A percentile compares a stretch with the other conserved stretches of the same genome.
Conservation (phyloP, 2,329 filamentous ascomycete genomes). For the Endothia cerciana region DNA sequence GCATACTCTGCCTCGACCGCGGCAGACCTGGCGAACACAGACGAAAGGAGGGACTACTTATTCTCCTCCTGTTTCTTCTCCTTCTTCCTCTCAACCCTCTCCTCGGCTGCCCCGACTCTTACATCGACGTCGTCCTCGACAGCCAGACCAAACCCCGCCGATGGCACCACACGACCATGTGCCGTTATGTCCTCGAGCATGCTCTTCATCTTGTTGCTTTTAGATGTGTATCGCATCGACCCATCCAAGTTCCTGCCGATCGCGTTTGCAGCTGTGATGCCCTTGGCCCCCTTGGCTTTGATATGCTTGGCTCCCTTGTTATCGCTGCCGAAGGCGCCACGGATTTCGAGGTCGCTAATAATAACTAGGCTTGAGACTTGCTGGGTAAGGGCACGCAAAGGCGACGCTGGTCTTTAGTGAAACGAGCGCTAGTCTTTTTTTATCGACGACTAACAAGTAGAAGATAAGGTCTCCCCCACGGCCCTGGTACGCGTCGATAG, state of each 20-base stretch:
- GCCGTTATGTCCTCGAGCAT: not conserved
- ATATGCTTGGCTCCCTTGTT: not conserved
- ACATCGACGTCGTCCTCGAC: not conserved
- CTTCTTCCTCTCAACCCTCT: not conserved
- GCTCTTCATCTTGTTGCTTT: not conserved
- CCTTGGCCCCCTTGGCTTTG: constrained; percentile 5
- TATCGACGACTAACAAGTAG: not conserved
- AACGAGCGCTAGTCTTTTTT: not conserved
- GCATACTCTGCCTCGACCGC: no score
- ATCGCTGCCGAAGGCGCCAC: not conserved
- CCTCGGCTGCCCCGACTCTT: not conserved
- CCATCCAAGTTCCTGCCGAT: not conserved
- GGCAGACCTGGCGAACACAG: no score
- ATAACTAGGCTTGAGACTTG: constrained; percentile 7
- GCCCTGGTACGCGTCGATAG: not conserved
- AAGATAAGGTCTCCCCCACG: not conserved
- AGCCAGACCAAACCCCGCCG: not conserved
- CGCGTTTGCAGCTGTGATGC: not conserved
- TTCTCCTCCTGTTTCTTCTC: no score
- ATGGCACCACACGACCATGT: not conserved
- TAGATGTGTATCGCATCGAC: not conserved
- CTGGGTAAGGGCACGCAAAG: not conserved
- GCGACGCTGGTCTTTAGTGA: not conserved
- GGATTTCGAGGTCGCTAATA: not conserved
- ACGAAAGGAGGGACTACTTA: no score